phyloP scores from a whole-genome alignment of 768 basidiomycete genomes.

The Pisolithus albus region DNA sequence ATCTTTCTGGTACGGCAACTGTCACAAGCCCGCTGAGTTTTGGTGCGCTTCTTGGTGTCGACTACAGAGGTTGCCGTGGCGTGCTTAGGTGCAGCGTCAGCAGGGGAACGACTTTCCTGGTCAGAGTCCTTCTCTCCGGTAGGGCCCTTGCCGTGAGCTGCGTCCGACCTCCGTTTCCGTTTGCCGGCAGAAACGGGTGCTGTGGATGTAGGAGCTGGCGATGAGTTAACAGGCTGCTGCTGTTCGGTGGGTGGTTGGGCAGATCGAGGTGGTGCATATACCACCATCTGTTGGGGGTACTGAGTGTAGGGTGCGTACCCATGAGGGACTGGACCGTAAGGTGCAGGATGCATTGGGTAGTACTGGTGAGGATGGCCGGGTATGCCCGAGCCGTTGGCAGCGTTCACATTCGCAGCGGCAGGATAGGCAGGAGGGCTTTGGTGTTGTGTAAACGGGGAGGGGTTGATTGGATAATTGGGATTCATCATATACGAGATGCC shows the following conservation, averaged over 20 bases:
- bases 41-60: constrained; percentile 82
- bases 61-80: constrained; percentile 28
- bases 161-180: constrained; percentile 54
- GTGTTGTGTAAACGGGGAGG: constrained; percentile 42
- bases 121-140: constrained; percentile 47
- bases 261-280: constrained; percentile 41
- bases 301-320: constrained; percentile 53
- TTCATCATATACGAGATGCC: constrained; percentile 60
- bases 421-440: constrained; percentile 33
- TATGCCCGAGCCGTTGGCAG: constrained; percentile 34
- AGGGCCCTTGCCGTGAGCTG: constrained; percentile 30
- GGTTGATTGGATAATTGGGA: constrained; percentile 57
- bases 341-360: constrained; percentile 51
- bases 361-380: constrained; percentile 39
- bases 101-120: constrained; percentile 52
- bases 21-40: constrained; percentile 90
- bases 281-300: constrained; percentile 54
- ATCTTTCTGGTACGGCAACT: constrained; percentile 89
- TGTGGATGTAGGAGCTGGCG: constrained; percentile 30
- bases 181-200: constrained; percentile 35
- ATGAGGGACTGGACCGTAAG: constrained; percentile 39
- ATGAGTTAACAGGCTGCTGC: constrained; percentile 24
- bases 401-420: constrained; percentile 30
- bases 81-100: constrained; percentile 34
- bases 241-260: constrained; percentile 4